Conservation (phyloP, 352 stramenopile species). For the Phytophthora macrochlamydospora region DNA sequence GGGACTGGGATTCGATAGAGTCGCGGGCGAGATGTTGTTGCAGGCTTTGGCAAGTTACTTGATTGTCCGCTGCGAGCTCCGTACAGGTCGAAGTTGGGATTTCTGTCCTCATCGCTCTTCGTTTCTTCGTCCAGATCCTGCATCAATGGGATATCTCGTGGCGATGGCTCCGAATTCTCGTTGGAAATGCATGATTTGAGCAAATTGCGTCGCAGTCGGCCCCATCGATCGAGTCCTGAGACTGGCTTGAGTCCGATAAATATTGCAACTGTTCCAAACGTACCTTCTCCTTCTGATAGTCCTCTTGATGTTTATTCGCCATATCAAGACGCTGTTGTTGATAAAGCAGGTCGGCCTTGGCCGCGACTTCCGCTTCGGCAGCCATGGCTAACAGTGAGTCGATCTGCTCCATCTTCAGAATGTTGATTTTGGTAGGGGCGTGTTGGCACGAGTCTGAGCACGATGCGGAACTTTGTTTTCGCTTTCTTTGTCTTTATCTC, state of each 20-base stretch:
- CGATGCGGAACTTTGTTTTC: too few relatives aligned
- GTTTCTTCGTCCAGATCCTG: constrained; percentile 19
- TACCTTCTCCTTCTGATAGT: neutral
- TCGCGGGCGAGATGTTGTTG: constrained; percentile 10
- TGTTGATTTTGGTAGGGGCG: too few relatives aligned
- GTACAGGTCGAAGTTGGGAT: constrained; percentile 21
- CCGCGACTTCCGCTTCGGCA: too few relatives aligned
- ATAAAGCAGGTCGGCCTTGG: too few relatives aligned
- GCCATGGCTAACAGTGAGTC: too few relatives aligned
- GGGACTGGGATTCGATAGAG: neutral
- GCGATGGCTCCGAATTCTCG: constrained; percentile 33
- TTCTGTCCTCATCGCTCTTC: constrained; percentile 22
- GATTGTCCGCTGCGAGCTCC: constrained; percentile 7
- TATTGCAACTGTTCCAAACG: neutral
- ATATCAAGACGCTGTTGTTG: neutral
- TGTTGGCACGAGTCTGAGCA: too few relatives aligned
- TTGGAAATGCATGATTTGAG: constrained; percentile 26
- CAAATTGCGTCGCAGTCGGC: constrained; percentile 13
- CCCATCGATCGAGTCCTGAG: constrained; percentile 35
- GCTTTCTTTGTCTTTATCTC: too few relatives aligned
- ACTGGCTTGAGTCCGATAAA: constrained; percentile 36
- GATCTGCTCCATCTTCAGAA: too few relatives aligned
- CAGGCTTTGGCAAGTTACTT: constrained; percentile 1
- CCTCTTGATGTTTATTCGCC: neutral
- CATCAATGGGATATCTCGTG: constrained; percentile 14